A percentile compares a stretch with the other conserved stretches of the same genome.
Conservation (phyloP, 305 asterid genomes). For the Fraxinus greggii region DNA sequence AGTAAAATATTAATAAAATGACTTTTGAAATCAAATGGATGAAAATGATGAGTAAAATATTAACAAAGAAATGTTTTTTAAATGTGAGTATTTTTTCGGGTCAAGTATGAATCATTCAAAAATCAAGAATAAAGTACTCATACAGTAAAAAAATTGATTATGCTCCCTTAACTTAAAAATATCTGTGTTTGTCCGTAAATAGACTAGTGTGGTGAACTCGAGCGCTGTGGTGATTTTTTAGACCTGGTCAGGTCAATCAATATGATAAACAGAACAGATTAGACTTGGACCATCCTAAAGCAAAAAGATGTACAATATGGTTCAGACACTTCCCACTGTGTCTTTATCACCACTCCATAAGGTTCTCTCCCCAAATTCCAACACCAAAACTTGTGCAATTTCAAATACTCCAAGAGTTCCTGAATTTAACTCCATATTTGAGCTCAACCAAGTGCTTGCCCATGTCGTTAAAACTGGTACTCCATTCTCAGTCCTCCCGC, state of each 20-base stretch:
- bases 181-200: too few relatives aligned
- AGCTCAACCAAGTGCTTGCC: constrained; percentile 55
- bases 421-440: constrained; percentile 40
- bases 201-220: neutral
- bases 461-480: constrained; percentile 40
- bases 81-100: too few relatives aligned
- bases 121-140: too few relatives aligned
- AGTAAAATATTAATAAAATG: too few relatives aligned
- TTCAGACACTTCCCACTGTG: neutral
- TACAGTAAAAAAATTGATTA: too few relatives aligned
- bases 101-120: too few relatives aligned
- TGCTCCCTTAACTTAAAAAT: too few relatives aligned
- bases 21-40: too few relatives aligned
- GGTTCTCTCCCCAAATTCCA: neutral
- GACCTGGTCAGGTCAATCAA: neutral
- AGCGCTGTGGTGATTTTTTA: neutral
- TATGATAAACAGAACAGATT: neutral
- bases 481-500: constrained; percentile 49
- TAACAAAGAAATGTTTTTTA: too few relatives aligned
- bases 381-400: neutral
- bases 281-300: neutral
- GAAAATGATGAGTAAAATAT: too few relatives aligned
- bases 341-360: neutral
- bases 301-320: neutral
- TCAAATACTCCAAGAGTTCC: constrained; percentile 2